These are phyloP conservation scores for Trichoderma polysporum DNA, from an alignment of 2,329 filamentous ascomycete species.

Conservation along the genomic window DNA sequence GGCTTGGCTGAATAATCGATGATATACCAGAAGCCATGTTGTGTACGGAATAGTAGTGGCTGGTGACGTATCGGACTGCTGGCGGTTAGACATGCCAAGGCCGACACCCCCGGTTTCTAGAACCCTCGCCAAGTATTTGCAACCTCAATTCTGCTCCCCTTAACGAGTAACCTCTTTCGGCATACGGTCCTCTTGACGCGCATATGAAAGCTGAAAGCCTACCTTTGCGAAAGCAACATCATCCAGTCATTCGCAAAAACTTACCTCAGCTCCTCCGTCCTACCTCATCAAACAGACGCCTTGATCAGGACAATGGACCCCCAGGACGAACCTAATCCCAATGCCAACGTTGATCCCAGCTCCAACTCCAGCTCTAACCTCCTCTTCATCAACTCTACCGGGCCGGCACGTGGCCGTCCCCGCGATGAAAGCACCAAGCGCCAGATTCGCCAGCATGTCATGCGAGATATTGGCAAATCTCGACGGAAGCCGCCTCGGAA, in stretches of 20 bases:
- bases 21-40: background rate
- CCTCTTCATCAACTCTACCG: conserved; percentile 18
- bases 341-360: background rate
- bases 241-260: background rate
- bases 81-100: too few relatives aligned
- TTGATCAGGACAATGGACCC: background rate
- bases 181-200: background rate
- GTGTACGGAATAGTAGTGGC: background rate
- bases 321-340: background rate
- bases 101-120: background rate
- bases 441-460: conserved; percentile 18
- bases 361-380: background rate
- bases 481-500: conserved; percentile 19
- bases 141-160: background rate
- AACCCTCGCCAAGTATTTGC: background rate
- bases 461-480: conserved; percentile 19
- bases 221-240: background rate
- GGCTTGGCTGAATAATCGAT: background rate
- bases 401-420: background rate
- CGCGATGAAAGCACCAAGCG: conserved; percentile 9
- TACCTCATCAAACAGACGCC: background rate
- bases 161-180: background rate
- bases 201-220: background rate
- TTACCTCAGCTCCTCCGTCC: background rate
- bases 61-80: too few relatives aligned